phyloP scores from a whole-genome alignment of 495 filamentous ascomycete species.

The Aspergillus haitiensis region DNA sequence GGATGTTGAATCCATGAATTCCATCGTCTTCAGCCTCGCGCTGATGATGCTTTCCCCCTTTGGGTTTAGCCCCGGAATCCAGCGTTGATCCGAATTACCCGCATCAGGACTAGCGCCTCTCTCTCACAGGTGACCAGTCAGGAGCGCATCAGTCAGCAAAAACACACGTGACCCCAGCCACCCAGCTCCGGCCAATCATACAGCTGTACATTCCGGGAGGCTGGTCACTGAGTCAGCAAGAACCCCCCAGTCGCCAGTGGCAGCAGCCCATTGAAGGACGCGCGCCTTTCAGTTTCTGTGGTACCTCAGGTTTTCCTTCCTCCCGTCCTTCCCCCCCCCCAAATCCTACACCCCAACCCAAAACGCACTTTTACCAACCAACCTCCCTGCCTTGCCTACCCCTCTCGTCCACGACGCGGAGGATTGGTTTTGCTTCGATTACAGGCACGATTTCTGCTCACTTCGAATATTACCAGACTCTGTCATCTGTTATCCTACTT shows the following conservation, averaged over 20 bases:
- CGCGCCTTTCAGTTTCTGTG: not conserved
- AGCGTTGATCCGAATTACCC: slow-evolving; percentile 20
- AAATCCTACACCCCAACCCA: not conserved
- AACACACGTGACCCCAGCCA: slow-evolving; percentile 29
- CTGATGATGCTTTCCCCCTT: slow-evolving; percentile 40
- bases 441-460: slow-evolving; percentile 2
- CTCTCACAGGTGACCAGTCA: not conserved
- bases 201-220: slow-evolving; percentile 8
- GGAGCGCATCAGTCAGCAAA: slow-evolving; percentile 4
- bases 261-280: slow-evolving; percentile 9
- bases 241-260: slow-evolving; percentile 7
- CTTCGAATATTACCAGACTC: not conserved
- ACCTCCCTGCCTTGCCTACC: slow-evolving; percentile 12
- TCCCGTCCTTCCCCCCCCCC: not conserved
- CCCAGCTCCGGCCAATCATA: slow-evolving; percentile 14
- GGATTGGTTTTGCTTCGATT: slow-evolving; percentile 15
- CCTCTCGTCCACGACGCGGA: slow-evolving; percentile 17
- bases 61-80: slow-evolving; percentile 28
- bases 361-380: slow-evolving; percentile 19
- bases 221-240: slow-evolving; percentile 17
- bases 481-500: not conserved
- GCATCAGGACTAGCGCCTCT: slow-evolving; percentile 23
- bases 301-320: not conserved
- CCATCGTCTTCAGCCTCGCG: slow-evolving; percentile 11
- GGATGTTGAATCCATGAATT: not conserved